Conservation (phyloP, 2,329 filamentous ascomycete genomes). For the Microdochium trichocladiopsis region DNA sequence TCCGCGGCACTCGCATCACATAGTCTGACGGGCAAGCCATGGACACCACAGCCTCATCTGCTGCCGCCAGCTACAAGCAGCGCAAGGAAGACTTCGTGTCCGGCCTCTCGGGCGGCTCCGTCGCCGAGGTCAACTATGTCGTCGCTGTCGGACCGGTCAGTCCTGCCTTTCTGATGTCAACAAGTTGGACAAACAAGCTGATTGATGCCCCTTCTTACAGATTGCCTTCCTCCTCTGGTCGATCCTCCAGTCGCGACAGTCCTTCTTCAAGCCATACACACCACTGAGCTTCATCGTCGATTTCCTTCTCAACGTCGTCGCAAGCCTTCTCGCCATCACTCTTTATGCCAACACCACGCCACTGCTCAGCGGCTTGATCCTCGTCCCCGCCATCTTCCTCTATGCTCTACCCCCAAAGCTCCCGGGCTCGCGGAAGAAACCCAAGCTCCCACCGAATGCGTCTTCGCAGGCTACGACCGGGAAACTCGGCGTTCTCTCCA, state of each 20-base stretch:
- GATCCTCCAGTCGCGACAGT: slow-evolving; percentile 73
- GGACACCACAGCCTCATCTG: neutral
- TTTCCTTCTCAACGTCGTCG: slow-evolving; percentile 79
- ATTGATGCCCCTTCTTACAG: slow-evolving; percentile 36
- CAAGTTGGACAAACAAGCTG: slow-evolving; percentile 9
- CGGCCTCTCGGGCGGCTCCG: slow-evolving; percentile 74
- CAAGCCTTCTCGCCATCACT: slow-evolving; percentile 78
- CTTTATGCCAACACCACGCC: slow-evolving; percentile 71
- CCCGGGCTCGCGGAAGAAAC: slow-evolving; percentile 37
- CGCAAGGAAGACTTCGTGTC: slow-evolving; percentile 95
- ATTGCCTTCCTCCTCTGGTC: slow-evolving; percentile 82
- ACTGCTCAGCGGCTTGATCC: slow-evolving; percentile 66
- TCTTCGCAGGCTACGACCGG: slow-evolving; percentile 24
- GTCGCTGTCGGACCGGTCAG: slow-evolving; percentile 74
- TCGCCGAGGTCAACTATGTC: slow-evolving; percentile 81
- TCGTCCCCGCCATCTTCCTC: slow-evolving; percentile 63
- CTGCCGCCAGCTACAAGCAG: slow-evolving; percentile 66
- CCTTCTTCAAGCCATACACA: slow-evolving; percentile 74
- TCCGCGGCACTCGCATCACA: neutral
- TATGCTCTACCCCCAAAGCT: slow-evolving; percentile 42
- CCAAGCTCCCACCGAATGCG: slow-evolving; percentile 36
- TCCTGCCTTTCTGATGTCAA: neutral
- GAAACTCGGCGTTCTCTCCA: slow-evolving; percentile 52
- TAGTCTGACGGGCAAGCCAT: neutral
- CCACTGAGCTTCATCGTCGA: slow-evolving; percentile 65